Evolutionary conservation across 805 yeast genomes (phyloP), one percentile per base, ranked within the genome.

Genomic region (Candida tammaniensis): DNA sequence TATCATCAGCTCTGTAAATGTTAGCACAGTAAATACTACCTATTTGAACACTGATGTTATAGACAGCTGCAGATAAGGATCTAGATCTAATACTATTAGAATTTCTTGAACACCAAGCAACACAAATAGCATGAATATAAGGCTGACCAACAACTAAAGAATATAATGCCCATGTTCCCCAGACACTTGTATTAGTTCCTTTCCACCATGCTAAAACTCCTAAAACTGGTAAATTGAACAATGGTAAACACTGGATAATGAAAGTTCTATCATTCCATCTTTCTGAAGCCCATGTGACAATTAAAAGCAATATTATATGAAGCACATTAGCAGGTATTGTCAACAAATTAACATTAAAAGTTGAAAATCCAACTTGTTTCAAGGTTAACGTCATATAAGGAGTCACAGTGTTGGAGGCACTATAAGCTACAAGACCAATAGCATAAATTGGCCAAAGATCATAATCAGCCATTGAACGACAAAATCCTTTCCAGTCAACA

Each of bases 381-480:
- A 79, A 55, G 3, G 69, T 64, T 33, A 78, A 49, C 0, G 81
- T 71, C 52, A 76, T 42, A 54, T 79, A 79, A 14, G 61, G 48
- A 10, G 21, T 14, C 2, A 43, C 36, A 5, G 58, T 55, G n/a
- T 27, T 22, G 9, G 17, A 7, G 20, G 43, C 27, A 19, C 49
- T 36, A 30, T 45, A 52, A 2, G 53, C 52, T 15, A 46, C 13
- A 8, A 78, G 27, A 12, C 84, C 75, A 26, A 54, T 40, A 18
- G 26, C 13, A 35, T 55, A 57, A 6, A 57, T 27, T 4, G 63
- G 63, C 53, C 52, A 54, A 17, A 55, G 31, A 39, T 55, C 57
- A 38, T 44, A 46, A 39, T 55, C 57, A 3, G 28, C 26, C 13
- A 55, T 31, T 3, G 54, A 35, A 35, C 27, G 39, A 26, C 34